Conservation (phyloP, 2,329 filamentous ascomycete species). For the Colletotrichum orchidophilum region DNA sequence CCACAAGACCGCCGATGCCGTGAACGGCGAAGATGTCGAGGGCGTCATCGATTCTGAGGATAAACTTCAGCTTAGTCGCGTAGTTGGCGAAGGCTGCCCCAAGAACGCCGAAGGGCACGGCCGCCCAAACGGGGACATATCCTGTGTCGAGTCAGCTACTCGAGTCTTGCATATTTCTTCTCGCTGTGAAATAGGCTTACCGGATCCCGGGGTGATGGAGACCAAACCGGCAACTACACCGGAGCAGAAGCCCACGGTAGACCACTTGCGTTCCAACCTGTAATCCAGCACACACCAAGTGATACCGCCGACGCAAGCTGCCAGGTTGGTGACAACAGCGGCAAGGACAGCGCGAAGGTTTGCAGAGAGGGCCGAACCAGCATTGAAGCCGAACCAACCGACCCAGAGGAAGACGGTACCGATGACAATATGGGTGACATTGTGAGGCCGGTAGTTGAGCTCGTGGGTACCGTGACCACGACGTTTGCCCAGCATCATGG, state of each 20-base stretch:
- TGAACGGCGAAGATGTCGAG: constrained; percentile 91
- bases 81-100: constrained; percentile 87
- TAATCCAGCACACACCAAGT: constrained; percentile 93
- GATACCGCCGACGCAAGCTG: constrained; percentile 84
- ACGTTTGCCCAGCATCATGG: constrained; percentile 88
- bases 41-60: constrained; percentile 82
- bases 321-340: constrained; percentile 84
- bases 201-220: constrained; percentile 87
- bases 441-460: constrained; percentile 91
- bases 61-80: constrained; percentile 89
- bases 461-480: constrained; percentile 87
- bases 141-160: constrained; percentile 44
- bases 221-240: constrained; percentile 89
- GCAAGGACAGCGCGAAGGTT: constrained; percentile 90
- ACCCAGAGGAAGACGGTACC: constrained; percentile 96
- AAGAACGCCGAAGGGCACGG: constrained; percentile 80
- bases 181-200: constrained; percentile 46
- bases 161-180: not conserved
- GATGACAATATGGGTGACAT: constrained; percentile 91
- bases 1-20: constrained; percentile 79
- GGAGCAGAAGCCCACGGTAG: constrained; percentile 91
- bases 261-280: constrained; percentile 89
- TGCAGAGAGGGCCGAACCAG: constrained; percentile 81
- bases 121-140: constrained; percentile 85
- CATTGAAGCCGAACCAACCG: constrained; percentile 96